Evolutionary conservation across 768 basidiomycete species (phyloP).

Genomic region (Multifurca ochricompacta): DNA sequence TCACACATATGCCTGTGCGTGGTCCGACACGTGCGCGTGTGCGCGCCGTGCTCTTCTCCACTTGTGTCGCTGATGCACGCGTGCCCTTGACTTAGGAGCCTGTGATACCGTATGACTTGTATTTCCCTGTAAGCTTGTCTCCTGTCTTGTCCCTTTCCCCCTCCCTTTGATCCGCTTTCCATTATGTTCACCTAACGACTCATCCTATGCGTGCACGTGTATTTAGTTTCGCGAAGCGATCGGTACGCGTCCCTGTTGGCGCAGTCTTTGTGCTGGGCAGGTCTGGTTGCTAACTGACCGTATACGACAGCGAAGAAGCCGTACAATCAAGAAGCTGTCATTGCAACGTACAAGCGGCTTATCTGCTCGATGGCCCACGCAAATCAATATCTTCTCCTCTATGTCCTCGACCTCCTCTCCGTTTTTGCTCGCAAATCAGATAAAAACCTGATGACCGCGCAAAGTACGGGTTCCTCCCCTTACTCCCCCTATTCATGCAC

Average conservation of each 20-base stretch:
- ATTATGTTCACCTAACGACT: background rate
- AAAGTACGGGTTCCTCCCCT: constrained; percentile 51
- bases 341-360: constrained; percentile 73
- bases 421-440: constrained; percentile 90
- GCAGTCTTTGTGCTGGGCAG: background rate
- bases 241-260: constrained; percentile 36
- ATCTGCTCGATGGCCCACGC: constrained; percentile 79
- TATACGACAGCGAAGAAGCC: constrained; percentile 51
- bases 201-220: background rate
- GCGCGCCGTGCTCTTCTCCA: background rate
- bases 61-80: constrained; percentile 4
- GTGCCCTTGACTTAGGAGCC: constrained; percentile 56
- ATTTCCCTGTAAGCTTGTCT: constrained; percentile 63
- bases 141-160: background rate
- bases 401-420: constrained; percentile 90
- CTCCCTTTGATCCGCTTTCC: constrained; percentile 19
- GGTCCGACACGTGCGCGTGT: constrained; percentile 1
- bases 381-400: constrained; percentile 94
- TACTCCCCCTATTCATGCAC: background rate
- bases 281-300: constrained; percentile 6
- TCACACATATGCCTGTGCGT: constrained; percentile 94
- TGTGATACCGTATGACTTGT: constrained; percentile 87
- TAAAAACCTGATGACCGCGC: constrained; percentile 92
- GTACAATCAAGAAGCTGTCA: constrained; percentile 61
- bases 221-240: constrained; percentile 70